A percentile compares a stretch with the other conserved stretches of the same genome.
Evolutionary conservation across 2,329 filamentous ascomycete genomes (phyloP).

Genomic region (Stagonosporopsis vannaccii): DNA sequence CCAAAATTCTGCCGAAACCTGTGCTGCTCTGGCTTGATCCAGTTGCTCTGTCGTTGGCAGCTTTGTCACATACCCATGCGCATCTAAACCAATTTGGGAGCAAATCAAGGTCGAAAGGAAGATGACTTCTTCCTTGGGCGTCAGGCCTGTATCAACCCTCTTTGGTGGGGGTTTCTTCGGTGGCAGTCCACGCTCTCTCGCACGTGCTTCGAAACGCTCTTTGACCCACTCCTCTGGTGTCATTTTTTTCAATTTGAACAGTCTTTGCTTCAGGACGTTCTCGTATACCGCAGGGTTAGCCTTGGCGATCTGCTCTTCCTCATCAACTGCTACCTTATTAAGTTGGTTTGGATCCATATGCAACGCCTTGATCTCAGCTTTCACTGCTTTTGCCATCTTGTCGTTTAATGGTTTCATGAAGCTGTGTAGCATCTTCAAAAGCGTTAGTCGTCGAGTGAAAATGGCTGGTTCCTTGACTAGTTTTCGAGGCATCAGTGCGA

Average conservation of each 20-base stretch:
- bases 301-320: slow-evolving; percentile 78
- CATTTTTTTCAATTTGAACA: slow-evolving; percentile 81
- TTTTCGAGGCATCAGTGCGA: slow-evolving; percentile 70
- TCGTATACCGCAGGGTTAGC: slow-evolving; percentile 75
- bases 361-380: slow-evolving; percentile 61
- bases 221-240: slow-evolving; percentile 73
- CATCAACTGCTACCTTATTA: slow-evolving; percentile 73
- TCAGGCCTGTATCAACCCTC: slow-evolving; percentile 74
- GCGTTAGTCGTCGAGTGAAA: slow-evolving; percentile 40
- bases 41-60: slow-evolving; percentile 73
- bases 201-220: slow-evolving; percentile 55
- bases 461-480: slow-evolving; percentile 60
- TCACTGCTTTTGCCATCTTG: slow-evolving; percentile 62
- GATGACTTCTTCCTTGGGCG: slow-evolving; percentile 66
- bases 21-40: slow-evolving; percentile 68
- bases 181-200: slow-evolving; percentile 35
- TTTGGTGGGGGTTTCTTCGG: slow-evolving; percentile 55
- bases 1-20: slow-evolving; percentile 74
- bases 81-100: slow-evolving; percentile 67
- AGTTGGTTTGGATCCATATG: slow-evolving; percentile 70
- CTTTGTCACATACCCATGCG: slow-evolving; percentile 76
- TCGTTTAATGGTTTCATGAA: slow-evolving; percentile 73
- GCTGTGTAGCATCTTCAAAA: slow-evolving; percentile 68
- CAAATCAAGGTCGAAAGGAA: slow-evolving; percentile 63
- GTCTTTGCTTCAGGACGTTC: slow-evolving; percentile 83